A percentile compares a stretch with the other conserved stretches of the same genome.
Evolutionary conservation across 176 grass and related monocot species (phyloP).

Genomic region (Phoenix roebelenii): DNA sequence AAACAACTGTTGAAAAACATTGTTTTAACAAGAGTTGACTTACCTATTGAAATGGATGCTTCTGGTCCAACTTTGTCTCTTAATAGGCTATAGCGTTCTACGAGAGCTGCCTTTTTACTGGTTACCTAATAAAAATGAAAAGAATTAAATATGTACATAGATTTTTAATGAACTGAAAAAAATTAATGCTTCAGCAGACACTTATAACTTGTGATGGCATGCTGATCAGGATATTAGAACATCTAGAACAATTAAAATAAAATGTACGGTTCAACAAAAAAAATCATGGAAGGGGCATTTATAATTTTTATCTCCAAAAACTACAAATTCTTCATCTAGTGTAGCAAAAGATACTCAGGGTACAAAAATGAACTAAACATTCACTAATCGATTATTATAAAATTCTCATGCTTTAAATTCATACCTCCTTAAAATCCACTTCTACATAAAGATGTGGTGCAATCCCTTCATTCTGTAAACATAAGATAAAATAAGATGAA

Average conservation of each 20-base stretch:
- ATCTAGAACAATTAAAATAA: too few species aligned
- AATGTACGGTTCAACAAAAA: too few species aligned
- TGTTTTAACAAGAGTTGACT: background rate
- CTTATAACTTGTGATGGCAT: too few species aligned
- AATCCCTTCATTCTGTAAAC: conserved; percentile 72
- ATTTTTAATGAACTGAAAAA: too few species aligned
- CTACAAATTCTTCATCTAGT: too few species aligned
- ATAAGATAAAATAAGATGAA: background rate
- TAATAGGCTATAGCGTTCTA: conserved; percentile 75
- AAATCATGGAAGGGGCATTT: too few species aligned
- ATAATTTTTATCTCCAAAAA: too few species aligned
- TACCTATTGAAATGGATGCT: conserved; percentile 80
- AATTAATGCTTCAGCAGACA: too few species aligned
- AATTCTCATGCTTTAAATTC: conserved; percentile 17
- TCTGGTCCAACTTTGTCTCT: conserved; percentile 78
- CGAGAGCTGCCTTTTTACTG: conserved; percentile 90
- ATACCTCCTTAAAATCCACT: conserved; percentile 93
- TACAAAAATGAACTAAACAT: too few species aligned
- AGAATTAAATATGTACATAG: background rate
- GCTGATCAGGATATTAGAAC: too few species aligned
- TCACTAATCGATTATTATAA: background rate
- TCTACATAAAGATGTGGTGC: conserved; percentile 86
- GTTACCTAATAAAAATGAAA: conserved; percentile 56
- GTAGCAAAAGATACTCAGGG: too few species aligned
- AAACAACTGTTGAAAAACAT: too few species aligned